Evolutionary conservation across 306 rosid genomes (phyloP), one percentile per base, ranked within the genome.

Genomic region (Lagenaria siceraria): DNA sequence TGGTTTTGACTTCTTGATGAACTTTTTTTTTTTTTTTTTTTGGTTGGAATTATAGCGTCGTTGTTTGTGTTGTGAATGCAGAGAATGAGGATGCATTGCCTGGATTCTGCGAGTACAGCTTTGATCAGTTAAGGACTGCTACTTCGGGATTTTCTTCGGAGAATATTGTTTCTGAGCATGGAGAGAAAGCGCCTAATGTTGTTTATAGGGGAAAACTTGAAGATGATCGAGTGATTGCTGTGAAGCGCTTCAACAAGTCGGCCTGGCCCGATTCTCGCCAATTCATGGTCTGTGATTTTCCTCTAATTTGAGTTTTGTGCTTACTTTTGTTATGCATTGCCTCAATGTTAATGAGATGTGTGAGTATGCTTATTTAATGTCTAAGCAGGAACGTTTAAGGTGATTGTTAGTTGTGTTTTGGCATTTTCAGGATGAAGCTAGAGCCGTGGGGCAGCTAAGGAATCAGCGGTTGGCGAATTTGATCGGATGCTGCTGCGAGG

Each of bases 251-350:
- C 86, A 92, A 89, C 88, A 87, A 86, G 79, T 90, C 91, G 29
- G 98, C 99, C 70, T 96, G 99, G 99, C 98, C 99, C 8, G 99
- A 92, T 86, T 87, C 99, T 79, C 89, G 97, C 69, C 99, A 96
- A 78, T 96, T 96, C 88, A 77, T 96, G 59, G 99, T 92, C 78
- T 33, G 92, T 80, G 33, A 78, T 85, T 81, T 52, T 73, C 61
- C n/a, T 82, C 74, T 80, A 22, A 19, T 77, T 15, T 22, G 13
- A 48, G 63, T 62, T 46, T 35, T 77, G 48, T 2, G 18, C 7
- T 12, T 54, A 6, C 64, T 36, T n/a, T 7, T 53, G 4, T 48
- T 35, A 2, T 33, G 9, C 74, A 4, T 81, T 24, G 75, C 33
- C 36, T 70, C 22, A 35, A 10, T 51, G 60, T 5, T 66, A 17